These are phyloP conservation scores for Glomus cerebriforme DNA, from an alignment of 192 early-diverging fungal genomes.

Conservation along the genomic window DNA sequence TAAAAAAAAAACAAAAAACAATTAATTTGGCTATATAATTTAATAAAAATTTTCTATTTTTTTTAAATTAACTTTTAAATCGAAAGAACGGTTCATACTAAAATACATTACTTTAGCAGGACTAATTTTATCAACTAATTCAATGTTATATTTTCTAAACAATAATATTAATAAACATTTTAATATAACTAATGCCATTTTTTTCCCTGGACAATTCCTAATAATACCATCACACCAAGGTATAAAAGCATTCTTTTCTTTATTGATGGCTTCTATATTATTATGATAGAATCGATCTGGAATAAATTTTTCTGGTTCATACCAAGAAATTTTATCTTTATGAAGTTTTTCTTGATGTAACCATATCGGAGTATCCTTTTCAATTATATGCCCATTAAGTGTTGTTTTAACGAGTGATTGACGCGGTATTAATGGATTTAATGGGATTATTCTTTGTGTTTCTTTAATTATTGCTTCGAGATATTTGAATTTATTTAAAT, in stretches of 20 bases:
- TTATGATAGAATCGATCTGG: constrained; percentile 3
- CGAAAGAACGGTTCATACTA: background rate
- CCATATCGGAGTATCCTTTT: background rate
- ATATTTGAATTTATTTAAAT: constrained; percentile 19
- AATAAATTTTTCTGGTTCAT: constrained; percentile 1
- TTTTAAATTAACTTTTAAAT: background rate
- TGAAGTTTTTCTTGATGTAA: background rate
- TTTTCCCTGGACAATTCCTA: constrained; percentile 14
- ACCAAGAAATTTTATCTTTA: constrained; percentile 5
- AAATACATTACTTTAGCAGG: background rate
- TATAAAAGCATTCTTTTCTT: background rate
- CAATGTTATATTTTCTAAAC: constrained; percentile 14
- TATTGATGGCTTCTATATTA: background rate
- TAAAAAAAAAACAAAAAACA: too few species aligned
- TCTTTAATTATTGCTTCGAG: constrained; percentile 16
- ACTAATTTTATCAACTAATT: background rate
- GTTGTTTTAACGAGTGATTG: background rate
- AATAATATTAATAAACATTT: background rate
- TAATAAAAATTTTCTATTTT: background rate
- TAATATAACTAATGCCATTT: constrained; percentile 1
- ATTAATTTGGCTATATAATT: too few species aligned
- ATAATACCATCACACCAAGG: background rate
- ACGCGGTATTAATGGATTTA: background rate
- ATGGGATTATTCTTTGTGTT: background rate
- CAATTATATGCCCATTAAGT: background rate